Evolutionary conservation across 1,284 basidiomycete genomes (phyloP).

Genomic region (Trametes hirsuta): DNA sequence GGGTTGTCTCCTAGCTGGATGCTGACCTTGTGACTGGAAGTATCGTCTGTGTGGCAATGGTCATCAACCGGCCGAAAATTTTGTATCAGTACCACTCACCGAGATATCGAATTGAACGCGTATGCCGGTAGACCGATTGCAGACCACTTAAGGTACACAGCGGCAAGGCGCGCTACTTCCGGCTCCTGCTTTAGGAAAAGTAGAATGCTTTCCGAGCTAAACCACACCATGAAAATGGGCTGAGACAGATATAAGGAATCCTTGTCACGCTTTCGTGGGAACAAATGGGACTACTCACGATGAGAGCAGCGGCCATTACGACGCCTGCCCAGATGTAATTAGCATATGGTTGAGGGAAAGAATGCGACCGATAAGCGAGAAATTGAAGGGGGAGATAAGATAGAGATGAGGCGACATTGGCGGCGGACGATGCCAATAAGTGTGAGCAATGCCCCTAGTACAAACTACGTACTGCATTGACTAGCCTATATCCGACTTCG

Average conservation of each 20-base stretch:
- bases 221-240: constrained; percentile 77
- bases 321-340: constrained; percentile 49
- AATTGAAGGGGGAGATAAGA: not conserved
- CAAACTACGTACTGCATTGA: too few relatives aligned
- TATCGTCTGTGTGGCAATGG: constrained; percentile 59
- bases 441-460: too few relatives aligned
- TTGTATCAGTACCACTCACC: constrained; percentile 36
- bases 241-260: constrained; percentile 31
- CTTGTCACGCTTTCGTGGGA: not conserved
- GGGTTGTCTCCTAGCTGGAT: not conserved
- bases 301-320: constrained; percentile 60
- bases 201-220: constrained; percentile 80
- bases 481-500: too few relatives aligned
- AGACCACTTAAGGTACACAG: constrained; percentile 77
- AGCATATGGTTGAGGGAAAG: not conserved
- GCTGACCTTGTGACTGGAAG: constrained; percentile 82
- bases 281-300: constrained; percentile 48
- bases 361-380: not conserved
- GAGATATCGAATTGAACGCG: constrained; percentile 71
- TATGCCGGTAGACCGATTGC: constrained; percentile 90
- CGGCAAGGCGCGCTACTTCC: constrained; percentile 81
- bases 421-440: too few relatives aligned
- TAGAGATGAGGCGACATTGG: not conserved
- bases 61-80: not conserved
- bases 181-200: constrained; percentile 84